phyloP scores from a whole-genome alignment of 805 yeast species.

The Metahyphopichia silvanorum region DNA sequence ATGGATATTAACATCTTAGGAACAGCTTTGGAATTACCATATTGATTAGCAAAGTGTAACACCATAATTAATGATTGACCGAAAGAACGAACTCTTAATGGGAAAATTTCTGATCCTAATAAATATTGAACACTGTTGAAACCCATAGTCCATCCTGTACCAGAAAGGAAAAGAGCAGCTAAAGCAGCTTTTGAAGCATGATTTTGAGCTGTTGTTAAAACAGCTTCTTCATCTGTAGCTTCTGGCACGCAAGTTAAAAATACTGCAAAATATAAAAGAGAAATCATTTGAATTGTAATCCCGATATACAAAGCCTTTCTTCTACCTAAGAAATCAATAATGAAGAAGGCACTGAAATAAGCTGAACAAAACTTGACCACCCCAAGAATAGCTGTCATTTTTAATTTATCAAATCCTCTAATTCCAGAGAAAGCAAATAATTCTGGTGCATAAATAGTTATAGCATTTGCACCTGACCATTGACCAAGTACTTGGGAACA shows the following conservation, averaged over 20 bases:
- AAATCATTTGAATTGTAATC: conserved; percentile 38
- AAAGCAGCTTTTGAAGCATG: conserved; percentile 47
- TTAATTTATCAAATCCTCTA: conserved; percentile 36
- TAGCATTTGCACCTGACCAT: conserved; percentile 59
- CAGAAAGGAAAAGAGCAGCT: conserved; percentile 48
- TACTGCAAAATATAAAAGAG: conserved; percentile 45
- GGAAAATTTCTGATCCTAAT: conserved; percentile 54
- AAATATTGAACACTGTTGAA: conserved; percentile 56
- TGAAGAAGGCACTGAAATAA: conserved; percentile 48
- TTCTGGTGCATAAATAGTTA: conserved; percentile 56
- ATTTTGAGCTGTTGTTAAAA: conserved; percentile 25
- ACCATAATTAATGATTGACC: conserved; percentile 53
- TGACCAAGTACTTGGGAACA: conserved; percentile 48
- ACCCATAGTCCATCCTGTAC: conserved; percentile 59
- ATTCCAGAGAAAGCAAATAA: conserved; percentile 48
- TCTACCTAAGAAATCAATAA: conserved; percentile 54
- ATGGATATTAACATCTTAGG: conserved; percentile 48
- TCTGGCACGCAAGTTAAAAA: conserved; percentile 45
- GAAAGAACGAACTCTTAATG: conserved; percentile 46
- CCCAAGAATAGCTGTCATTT: conserved; percentile 51
- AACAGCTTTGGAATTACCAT: conserved; percentile 53
- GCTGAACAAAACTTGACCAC: conserved; percentile 51
- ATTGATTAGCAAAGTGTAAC: conserved; percentile 55
- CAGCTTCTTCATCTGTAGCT: conserved; percentile 29
- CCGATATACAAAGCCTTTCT: conserved; percentile 50